Base-by-base conservation (phyloP, 202 grass and related monocot species). In the Eragrostis tef region DNA sequence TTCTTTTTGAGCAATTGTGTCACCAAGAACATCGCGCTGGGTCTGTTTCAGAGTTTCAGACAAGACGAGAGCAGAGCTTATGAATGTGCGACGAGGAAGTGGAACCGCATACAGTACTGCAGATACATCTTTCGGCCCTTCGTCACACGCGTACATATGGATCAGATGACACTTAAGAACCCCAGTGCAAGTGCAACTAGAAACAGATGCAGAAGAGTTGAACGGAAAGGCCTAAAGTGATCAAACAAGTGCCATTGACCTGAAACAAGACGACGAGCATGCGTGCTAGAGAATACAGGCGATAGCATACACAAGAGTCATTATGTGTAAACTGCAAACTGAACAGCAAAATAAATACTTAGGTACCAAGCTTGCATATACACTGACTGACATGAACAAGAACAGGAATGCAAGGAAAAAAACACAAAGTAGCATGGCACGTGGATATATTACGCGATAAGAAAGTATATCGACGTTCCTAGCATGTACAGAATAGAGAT, bases 401-500 rank as follows among this genome's bases (percentile, higher is more conserved):
- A 8, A 27, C 6, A 21, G 16, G 53, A 39, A 67, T 12, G 7
- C 4, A 29, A 46, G 34, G 43, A 15, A 56, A 4, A 6, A 50
- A 53, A 78, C n/a, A 29, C 21, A 65, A 36, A 57, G 20, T 14
- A 51, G 11, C 19, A 0, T n/a, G 52, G 17, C 6, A 56, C 19
- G 5, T 69, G 31, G 31, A 34, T 43, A 42, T 34, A 22, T 13
- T 43, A 7, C 48, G 57, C 45, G 36, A 2, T 10, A 73, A 74
- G n/a, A 45, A 68, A 52, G 50, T 12, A 65, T 44, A 59, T 24
- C 63, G 60, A 5, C 19, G 51, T 67, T 74, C 51, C 74, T 74
- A 80, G 53, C 61, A 80, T 71, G 42, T 85, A 71, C 47, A 81
- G 46, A 88, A 51, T 3, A 67, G 9, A 53, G 20, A 68, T 9